These are phyloP conservation scores for Paecilomyces dactylethromorphus DNA, from an alignment of 2,329 filamentous ascomycete species.

Conservation along the genomic window DNA sequence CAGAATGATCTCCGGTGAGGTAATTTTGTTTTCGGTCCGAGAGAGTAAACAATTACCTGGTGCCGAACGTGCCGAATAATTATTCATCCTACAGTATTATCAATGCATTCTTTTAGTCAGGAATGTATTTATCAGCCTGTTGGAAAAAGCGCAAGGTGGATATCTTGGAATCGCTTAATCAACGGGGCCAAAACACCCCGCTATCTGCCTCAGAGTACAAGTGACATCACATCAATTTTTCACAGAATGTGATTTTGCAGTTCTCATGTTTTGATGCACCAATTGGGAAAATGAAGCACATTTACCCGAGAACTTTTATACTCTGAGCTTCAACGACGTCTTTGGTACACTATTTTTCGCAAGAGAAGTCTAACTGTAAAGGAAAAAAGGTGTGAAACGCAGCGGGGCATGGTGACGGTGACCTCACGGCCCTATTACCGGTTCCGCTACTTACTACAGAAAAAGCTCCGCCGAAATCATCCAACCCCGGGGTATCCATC, in stretches of 20 bases:
- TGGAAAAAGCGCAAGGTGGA: not conserved
- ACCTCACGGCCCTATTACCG: not conserved
- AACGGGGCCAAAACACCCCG: not conserved
- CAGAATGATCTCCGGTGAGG: not conserved
- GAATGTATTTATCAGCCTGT: not conserved
- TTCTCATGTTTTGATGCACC: not conserved
- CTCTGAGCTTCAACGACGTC: not conserved
- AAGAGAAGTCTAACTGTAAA: not conserved
- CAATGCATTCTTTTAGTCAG: not conserved
- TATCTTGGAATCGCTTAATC: not conserved
- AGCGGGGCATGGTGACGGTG: not conserved
- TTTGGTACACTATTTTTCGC: not conserved
- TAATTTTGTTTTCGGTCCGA: not conserved
- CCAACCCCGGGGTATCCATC: not conserved
- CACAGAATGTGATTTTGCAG: not conserved
- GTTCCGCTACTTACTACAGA: not conserved
- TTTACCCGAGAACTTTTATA: not conserved
- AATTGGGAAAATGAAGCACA: not conserved
- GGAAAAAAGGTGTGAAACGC: not conserved
- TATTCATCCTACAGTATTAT: not conserved
- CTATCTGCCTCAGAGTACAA: not conserved
- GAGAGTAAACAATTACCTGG: too few species aligned
- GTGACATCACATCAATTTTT: not conserved
- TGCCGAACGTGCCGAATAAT: too few species aligned
- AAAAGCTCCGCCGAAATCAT: not conserved